These are phyloP conservation scores for Arachis monticola DNA, from an alignment of 331 rosid genomes.

Conservation along the genomic window DNA sequence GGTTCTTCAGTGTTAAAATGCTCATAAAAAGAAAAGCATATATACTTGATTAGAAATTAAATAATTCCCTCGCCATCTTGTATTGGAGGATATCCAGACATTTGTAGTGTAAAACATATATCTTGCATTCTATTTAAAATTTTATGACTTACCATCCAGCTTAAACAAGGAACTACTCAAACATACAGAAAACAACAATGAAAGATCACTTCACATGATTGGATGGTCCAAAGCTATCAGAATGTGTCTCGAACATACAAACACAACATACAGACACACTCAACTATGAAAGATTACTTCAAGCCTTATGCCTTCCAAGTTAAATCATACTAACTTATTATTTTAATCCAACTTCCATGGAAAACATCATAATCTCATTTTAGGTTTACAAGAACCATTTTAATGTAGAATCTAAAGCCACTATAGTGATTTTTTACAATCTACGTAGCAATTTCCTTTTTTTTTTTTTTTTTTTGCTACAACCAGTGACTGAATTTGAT, in stretches of 20 bases:
- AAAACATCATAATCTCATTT: constrained; percentile 28
- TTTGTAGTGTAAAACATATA: constrained; percentile 17
- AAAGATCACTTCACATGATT: constrained; percentile 9
- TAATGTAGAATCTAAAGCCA: constrained; percentile 12
- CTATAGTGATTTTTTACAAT: constrained; percentile 5
- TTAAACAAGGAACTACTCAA: neutral
- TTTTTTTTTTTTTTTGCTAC: constrained; percentile 16
- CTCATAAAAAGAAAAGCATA: constrained; percentile 3
- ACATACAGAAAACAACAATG: neutral
- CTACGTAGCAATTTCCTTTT: neutral
- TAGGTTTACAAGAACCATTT: constrained; percentile 13
- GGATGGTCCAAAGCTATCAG: neutral
- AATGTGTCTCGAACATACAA: neutral
- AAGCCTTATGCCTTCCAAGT: constrained; percentile 22
- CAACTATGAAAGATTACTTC: constrained; percentile 9
- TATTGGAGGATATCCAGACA: neutral
- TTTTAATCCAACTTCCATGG: constrained; percentile 19
- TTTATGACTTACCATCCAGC: neutral
- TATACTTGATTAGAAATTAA: neutral
- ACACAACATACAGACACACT: neutral
- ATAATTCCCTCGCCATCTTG: neutral
- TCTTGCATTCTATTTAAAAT: neutral
- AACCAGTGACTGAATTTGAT: constrained; percentile 9
- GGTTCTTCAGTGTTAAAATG: constrained; percentile 1
- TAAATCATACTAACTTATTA: constrained; percentile 17